A percentile compares a stretch with the other conserved stretches of the same genome.
Conservation (phyloP, 1,284 basidiomycete genomes). For the Stygiomarasmius scandens region DNA sequence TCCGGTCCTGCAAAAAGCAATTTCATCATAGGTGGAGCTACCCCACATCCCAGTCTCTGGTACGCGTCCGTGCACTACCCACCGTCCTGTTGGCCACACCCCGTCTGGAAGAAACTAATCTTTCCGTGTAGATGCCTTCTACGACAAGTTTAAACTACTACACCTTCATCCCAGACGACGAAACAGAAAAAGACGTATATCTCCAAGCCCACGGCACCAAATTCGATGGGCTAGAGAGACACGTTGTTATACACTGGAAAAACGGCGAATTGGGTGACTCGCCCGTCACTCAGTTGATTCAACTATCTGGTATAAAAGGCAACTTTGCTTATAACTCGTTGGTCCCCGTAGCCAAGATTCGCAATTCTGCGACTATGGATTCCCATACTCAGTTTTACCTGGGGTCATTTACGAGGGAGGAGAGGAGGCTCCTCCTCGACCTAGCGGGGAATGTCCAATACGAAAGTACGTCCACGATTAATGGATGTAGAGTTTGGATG, state of each 20-base stretch:
- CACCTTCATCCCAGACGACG: conserved; percentile 2
- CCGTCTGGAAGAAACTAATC: too few relatives aligned
- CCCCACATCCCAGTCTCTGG: too few relatives aligned
- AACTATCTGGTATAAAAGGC: conserved; percentile 8
- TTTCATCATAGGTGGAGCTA: too few relatives aligned
- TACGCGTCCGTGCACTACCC: too few relatives aligned
- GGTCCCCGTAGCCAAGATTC: conserved; percentile 3
- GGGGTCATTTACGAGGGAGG: conserved; percentile 8
- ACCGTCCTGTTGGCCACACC: too few relatives aligned
- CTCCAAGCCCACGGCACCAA: conserved; percentile 7
- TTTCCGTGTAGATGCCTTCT: background rate
- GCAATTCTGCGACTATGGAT: conserved; percentile 8
- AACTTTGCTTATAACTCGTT: conserved; percentile 6
- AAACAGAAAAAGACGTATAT: conserved; percentile 11
- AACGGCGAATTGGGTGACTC: conserved; percentile 6
- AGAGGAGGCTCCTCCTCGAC: background rate
- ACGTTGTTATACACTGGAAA: conserved; percentile 10
- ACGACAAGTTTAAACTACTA: conserved; percentile 6
- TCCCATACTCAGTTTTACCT: conserved; percentile 9
- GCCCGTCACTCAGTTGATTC: conserved; percentile 8
- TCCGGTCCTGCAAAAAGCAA: too few relatives aligned
- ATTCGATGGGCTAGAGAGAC: conserved; percentile 7
- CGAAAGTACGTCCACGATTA: conserved; percentile 5
- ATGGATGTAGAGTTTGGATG: conserved; percentile 15
- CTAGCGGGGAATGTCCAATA: conserved; percentile 2